These are phyloP conservation scores for Gardenia jasminoides DNA, from an alignment of 257 asterid species.

Conservation along the genomic window DNA sequence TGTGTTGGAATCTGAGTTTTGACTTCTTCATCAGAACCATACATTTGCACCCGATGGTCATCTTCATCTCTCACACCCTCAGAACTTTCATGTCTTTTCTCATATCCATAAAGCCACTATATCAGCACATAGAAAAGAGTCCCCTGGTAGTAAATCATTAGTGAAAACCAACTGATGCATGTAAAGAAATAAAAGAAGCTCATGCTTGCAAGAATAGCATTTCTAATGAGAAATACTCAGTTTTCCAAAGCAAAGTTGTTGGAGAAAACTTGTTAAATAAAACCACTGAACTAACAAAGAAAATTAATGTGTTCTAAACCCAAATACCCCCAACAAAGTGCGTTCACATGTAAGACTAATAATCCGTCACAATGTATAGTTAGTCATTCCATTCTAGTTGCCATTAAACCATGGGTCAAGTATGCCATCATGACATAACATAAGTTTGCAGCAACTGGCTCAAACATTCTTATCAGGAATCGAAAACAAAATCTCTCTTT, in stretches of 20 bases:
- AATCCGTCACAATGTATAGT: not conserved
- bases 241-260: not conserved
- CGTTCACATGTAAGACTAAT: not conserved
- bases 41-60: constrained; percentile 52
- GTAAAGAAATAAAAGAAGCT: constrained; percentile 21
- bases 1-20: constrained; percentile 76
- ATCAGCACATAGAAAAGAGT: constrained; percentile 92
- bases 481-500: not conserved
- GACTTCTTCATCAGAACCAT: constrained; percentile 72
- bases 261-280: not conserved
- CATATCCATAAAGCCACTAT: constrained; percentile 78
- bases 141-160: constrained; percentile 91
- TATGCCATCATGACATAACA: not conserved
- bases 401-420: not conserved
- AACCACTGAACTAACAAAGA: not conserved
- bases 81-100: constrained; percentile 37
- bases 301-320: not conserved
- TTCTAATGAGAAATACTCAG: not conserved
- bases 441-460: not conserved
- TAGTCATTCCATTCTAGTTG: not conserved
- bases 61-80: constrained; percentile 42
- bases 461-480: not conserved
- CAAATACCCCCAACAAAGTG: not conserved
- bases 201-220: constrained; percentile 10
- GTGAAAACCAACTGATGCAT: constrained; percentile 74